Base-by-base conservation (phyloP, 805 yeast genomes). In the Cyberlindnera euphorbiae region DNA sequence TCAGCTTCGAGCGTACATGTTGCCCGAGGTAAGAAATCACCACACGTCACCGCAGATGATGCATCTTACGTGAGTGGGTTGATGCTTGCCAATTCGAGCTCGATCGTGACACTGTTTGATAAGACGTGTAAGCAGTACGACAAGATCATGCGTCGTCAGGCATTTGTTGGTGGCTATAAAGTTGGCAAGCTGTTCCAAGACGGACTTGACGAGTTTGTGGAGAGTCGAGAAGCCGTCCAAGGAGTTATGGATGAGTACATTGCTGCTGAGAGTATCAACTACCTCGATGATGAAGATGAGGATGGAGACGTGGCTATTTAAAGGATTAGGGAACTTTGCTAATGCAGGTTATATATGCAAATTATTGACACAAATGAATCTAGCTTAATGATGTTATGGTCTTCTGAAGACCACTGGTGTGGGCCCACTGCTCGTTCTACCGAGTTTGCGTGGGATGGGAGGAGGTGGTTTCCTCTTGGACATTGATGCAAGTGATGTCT, bases 61-160 rank as follows among this genome's bases (percentile, higher is more conserved):
- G 63, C 71, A 7, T 59, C 69, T 23, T 66, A 69, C 35, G 76
- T 85, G 4, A 80, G 79, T 47, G 97, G 97, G 1, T 66, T 88
- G 45, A 85, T 82, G 78, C 64, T 93, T 17, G 74, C 94, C 5
- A 93, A 93, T 58, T 77, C 84, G 35, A 80, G 97, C 0, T 76
- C 88, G 2, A 76, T 90, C 9, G 70, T 79, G 3, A 70, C 77
- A 11, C 63, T 87, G 13, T 69, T 93, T 40, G 69, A 73, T 22
- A 77, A 79, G 44, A 77, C 83, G 0, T 67, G 88, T 22, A 71
- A 67, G 33, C 90, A 88, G 49, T 93, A 80, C 58, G 96, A 90
- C 49, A 73, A 78, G 32, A 71, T 93, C 36, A 83, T 83, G 50
- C 75, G 75, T 30, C 71, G 94, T 40, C 77, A 78, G 30, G 97